Evolutionary conservation across 2,329 filamentous ascomycete species (phyloP).

Genomic region (Colletotrichum sublineola): DNA sequence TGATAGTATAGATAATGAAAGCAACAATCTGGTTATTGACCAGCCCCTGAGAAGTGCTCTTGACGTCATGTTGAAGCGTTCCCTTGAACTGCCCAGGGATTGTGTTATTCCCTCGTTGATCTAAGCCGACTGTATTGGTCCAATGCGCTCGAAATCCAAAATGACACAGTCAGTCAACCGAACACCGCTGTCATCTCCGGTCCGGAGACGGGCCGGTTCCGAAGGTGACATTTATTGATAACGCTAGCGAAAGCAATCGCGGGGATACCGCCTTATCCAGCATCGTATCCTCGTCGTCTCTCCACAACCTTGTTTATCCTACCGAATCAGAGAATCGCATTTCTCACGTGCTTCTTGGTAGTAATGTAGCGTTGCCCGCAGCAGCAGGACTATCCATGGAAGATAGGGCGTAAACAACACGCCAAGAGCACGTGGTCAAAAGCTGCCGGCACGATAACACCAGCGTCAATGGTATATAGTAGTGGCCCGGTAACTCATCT

Average conservation of each 20-base stretch:
- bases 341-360: conserved; percentile 22
- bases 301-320: conserved; percentile 1
- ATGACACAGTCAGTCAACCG: not conserved
- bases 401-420: not conserved
- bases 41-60: not conserved
- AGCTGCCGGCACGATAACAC: conserved; percentile 4
- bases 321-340: conserved; percentile 24
- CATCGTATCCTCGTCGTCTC: conserved; percentile 6
- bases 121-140: not conserved
- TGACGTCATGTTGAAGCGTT: not conserved
- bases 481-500: not conserved
- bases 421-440: conserved; percentile 29
- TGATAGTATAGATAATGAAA: not conserved
- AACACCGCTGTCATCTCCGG: not conserved
- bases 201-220: not conserved
- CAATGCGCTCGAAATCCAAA: not conserved
- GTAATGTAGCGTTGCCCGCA: conserved; percentile 12
- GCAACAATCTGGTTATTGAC: not conserved
- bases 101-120: not conserved
- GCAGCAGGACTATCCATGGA: conserved; percentile 3
- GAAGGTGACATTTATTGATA: not conserved
- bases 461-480: not conserved
- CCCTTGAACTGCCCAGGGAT: not conserved
- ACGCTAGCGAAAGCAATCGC: conserved; percentile 21
- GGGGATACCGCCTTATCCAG: conserved; percentile 24